Evolutionary conservation across 176 grass and related monocot species (phyloP).

Genomic region (Carex myosuroides): DNA sequence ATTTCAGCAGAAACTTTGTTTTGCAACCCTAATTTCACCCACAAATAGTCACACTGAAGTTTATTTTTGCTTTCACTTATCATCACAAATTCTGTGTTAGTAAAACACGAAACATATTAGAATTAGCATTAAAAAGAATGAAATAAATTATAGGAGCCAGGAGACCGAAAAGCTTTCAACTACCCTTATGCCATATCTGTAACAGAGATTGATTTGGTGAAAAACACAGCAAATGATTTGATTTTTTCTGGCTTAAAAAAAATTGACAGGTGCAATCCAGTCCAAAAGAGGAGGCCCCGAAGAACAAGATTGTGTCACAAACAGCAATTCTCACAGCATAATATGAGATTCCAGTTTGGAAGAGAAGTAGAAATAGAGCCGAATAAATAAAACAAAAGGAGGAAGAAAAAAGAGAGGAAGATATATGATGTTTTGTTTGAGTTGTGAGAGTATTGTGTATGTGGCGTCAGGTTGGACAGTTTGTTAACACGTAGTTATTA

Average conservation of each 20-base stretch:
- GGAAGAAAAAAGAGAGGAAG: no score
- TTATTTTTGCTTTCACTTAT: not conserved
- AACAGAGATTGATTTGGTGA: not conserved
- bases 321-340: constrained; percentile 2
- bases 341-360: not conserved
- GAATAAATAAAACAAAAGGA: no score
- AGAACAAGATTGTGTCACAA: not conserved
- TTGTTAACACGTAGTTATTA: not conserved
- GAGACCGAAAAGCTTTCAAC: not conserved
- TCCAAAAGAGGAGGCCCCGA: not conserved
- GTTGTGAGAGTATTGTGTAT: not conserved
- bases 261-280: constrained; percentile 4
- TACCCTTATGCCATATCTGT: not conserved
- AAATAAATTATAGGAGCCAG: not conserved
- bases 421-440: not conserved
- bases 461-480: not conserved
- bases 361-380: not conserved
- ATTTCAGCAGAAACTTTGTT: not conserved
- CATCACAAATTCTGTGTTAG: not conserved
- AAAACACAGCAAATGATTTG: no score
- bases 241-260: not conserved
- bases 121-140: not conserved
- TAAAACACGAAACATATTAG: not conserved
- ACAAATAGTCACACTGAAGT: not conserved
- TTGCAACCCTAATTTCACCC: not conserved